Base-by-base conservation (phyloP, 2,329 filamentous ascomycete genomes). In the Xylariaceae sp. region DNA sequence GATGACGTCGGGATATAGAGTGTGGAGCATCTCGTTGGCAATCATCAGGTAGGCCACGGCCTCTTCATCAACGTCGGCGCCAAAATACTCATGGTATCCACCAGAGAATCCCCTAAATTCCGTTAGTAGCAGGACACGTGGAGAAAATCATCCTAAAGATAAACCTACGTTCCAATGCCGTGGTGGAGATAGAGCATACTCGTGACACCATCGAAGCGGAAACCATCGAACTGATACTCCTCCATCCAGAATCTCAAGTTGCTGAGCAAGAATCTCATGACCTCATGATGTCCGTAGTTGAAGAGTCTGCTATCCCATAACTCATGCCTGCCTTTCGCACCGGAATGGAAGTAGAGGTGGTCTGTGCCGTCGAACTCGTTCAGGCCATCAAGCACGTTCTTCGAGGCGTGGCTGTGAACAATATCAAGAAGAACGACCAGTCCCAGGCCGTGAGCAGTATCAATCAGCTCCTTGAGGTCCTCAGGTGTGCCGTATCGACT, bases 171-270 rank as follows among this genome's bases (percentile, higher is more conserved):
- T 80, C 95, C 95, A 74, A 99, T 96, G 45, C 95, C 95, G 71
- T 99, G 95, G 71, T 99, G 95, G 16, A 80, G 78, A 74, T 99
- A 99, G 54, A 99, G 87, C 92, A 99, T 99, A 77, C 93, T 97
- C 1, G 95, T 99, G 50, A 99, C 95, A 63, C 95, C 95, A 66
- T 99, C 95, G 68, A 99, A 99, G 42, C 95, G 86, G 82, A 98
- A 99, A 20, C 95, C 95, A 70, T 99, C 95, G 70, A 99, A 98
- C 41, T 86, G 80, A 70, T 97, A 99, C 75, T 97, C 93, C 54
- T 98, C 93, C 93, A 99, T 98, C 93, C 95, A 99, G 79, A 96
- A 99, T 20, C 93, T 85, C 55, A 99, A 77, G 72, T 99, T 99
- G 73, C 93, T 97, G 21, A 99, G 80, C 44, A 99, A 79, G 76